Evolutionary conservation across 805 yeast genomes (phyloP).

Genomic region (Hanseniaspora vineae): DNA sequence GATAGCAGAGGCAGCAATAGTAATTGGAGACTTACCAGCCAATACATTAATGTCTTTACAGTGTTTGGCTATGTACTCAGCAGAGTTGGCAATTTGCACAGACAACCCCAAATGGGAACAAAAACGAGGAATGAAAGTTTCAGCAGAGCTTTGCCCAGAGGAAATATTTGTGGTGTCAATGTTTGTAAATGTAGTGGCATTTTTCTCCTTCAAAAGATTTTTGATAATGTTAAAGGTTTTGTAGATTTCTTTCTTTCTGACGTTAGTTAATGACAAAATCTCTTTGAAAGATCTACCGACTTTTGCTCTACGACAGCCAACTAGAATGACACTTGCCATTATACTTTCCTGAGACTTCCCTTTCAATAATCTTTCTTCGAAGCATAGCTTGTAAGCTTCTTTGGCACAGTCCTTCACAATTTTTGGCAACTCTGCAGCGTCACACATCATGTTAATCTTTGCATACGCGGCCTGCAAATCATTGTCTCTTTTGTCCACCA

Average conservation of each 20-base stretch:
- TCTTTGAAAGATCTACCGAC: constrained; percentile 94
- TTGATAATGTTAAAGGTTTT: constrained; percentile 78
- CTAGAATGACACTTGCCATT: constrained; percentile 90
- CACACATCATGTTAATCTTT: constrained; percentile 90
- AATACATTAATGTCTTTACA: constrained; percentile 86
- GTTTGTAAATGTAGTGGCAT: constrained; percentile 25
- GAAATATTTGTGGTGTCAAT: constrained; percentile 34
- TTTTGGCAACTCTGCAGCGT: constrained; percentile 86
- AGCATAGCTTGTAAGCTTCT: constrained; percentile 84
- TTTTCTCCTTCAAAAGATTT: constrained; percentile 41
- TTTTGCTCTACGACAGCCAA: constrained; percentile 88
- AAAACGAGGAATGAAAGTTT: constrained; percentile 87
- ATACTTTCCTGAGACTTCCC: constrained; percentile 89
- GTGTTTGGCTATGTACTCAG: constrained; percentile 81
- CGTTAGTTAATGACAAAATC: constrained; percentile 88
- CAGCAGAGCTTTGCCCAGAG: constrained; percentile 82
- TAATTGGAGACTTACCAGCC: constrained; percentile 94
- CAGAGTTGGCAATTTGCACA: constrained; percentile 77
- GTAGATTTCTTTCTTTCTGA: constrained; percentile 89
- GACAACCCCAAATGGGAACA: constrained; percentile 88
- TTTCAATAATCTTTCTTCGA: constrained; percentile 72
- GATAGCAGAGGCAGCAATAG: constrained; percentile 94
- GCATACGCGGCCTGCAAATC: constrained; percentile 82
- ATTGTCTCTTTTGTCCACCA: constrained; percentile 78
- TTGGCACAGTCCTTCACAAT: constrained; percentile 96